Base-by-base conservation (phyloP, 2,329 filamentous ascomycete species). In the Aspergillus sp. region DNA sequence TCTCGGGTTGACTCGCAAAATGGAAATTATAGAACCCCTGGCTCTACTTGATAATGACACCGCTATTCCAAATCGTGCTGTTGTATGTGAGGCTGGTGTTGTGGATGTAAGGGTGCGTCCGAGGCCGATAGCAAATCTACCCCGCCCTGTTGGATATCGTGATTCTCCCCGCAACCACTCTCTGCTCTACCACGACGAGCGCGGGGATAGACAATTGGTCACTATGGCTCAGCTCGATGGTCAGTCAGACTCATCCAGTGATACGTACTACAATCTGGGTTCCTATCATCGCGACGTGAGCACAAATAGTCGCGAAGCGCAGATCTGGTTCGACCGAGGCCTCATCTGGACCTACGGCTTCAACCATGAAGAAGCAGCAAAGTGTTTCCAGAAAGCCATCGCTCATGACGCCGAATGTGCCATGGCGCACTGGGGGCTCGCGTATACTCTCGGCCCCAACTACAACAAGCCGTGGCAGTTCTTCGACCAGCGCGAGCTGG, bases 401-500 rank as follows among this genome's bases (percentile, higher is more conserved):
- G 48, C 55, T 1, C 45, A 66, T 45, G 72, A 75, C 57, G 58
- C 61, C 9, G 52, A 54, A 14, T 75, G 69, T 52, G 66, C 70
- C 1, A 70, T 75, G 63, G 72, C 72, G 6, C 69, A 73, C 53
- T 75, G 72, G 72, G 72, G 72, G 1, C 58, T 74, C 4, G 70
- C 88, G 0, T 91, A 88, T 65, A 77, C 85, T 1, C 72, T 88
- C 0, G 89, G 88, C 0, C 88, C 89, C 3, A 91, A 93, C 64
- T 87, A 88, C 69, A 89, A 92, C 73, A 90, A 91, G 63, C 85
- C 88, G 0, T 91, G 89, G 89, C 80, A 83, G 23, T 78, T 83
- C 20, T 90, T 91, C 58, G 86, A 88, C 49, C 70, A 78, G 1
- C 69, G 74, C 0, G 88, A 91, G 58, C 73, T 87, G 4, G 68